Evolutionary conservation across 1,284 basidiomycete genomes (phyloP).

Genomic region (Apiotrichum gamsii): DNA sequence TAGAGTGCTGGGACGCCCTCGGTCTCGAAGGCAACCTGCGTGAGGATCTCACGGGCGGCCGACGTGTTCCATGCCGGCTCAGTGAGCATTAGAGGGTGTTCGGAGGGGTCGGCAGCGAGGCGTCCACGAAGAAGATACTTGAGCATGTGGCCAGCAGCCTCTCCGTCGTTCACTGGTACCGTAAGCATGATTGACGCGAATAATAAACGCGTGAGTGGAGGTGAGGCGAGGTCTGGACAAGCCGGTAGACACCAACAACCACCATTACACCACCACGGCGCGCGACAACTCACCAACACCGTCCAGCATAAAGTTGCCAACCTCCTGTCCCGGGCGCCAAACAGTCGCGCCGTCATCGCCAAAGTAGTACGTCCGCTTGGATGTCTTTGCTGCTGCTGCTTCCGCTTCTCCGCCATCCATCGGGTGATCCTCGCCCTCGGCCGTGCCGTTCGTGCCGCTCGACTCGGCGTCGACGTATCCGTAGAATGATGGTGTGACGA

Average conservation of each 20-base stretch:
- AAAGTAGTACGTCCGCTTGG: constrained; percentile 65
- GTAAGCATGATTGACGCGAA: too few species aligned
- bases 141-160: constrained; percentile 65
- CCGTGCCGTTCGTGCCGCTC: constrained; percentile 9
- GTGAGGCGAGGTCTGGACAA: too few species aligned
- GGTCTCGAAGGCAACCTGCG: constrained; percentile 95
- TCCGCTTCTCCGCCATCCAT: constrained; percentile 32
- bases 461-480: constrained; percentile 59
- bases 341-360: constrained; percentile 89
- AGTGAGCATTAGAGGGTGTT: constrained; percentile 89
- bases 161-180: constrained; percentile 78
- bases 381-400: constrained; percentile 11
- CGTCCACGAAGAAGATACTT: constrained; percentile 67
- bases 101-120: constrained; percentile 60
- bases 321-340: constrained; percentile 82
- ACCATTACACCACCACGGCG: background rate
- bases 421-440: constrained; percentile 15
- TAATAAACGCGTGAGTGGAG: too few species aligned
- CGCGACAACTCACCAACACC: constrained; percentile 80
- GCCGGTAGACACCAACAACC: background rate
- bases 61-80: constrained; percentile 95
- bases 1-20: constrained; percentile 94
- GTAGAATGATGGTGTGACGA: constrained; percentile 82
- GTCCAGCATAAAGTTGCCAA: constrained; percentile 75
- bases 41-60: constrained; percentile 82